Percentiles rank a stretch among this genome's conserved stretches.
phyloP scores from a whole-genome alignment of 2,329 filamentous ascomycete genomes.

The Fusarium siculi region DNA sequence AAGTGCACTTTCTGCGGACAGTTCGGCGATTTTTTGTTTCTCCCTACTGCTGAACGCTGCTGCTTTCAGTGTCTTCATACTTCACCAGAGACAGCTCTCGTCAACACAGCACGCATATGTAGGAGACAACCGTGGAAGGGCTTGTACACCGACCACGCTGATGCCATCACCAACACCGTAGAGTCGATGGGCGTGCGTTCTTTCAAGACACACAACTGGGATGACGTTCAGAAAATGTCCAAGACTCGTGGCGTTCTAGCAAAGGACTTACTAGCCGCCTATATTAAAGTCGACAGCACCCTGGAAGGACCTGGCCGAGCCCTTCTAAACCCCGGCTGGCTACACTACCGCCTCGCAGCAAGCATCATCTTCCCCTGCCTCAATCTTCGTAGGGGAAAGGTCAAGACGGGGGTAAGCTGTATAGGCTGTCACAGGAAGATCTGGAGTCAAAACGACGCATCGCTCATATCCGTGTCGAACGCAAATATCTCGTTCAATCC shows the following conservation, averaged over 20 bases:
- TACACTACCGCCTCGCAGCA: background rate
- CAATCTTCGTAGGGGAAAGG: background rate
- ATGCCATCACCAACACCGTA: rapidly evolving
- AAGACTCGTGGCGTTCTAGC: background rate
- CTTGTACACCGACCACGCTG: background rate
- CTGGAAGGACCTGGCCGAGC: rapidly evolving
- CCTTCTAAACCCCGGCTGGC: background rate
- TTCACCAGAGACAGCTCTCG: background rate
- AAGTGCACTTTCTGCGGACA: background rate
- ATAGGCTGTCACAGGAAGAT: background rate
- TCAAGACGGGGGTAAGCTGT: background rate
- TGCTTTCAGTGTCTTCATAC: slow-evolving; percentile 7
- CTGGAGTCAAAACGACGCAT: background rate
- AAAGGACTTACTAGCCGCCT: background rate
- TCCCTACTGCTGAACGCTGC: slow-evolving; percentile 4
- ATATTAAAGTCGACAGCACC: rapidly evolving
- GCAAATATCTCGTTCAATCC: rapidly evolving
- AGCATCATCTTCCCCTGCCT: background rate
- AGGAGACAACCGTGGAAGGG: rapidly evolving
- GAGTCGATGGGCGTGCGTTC: background rate
- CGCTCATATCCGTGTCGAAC: too few species aligned
- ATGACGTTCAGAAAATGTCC: background rate
- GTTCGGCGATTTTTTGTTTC: slow-evolving; percentile 12
- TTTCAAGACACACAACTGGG: background rate
- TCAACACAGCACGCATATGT: rapidly evolving